Evolutionary conservation across 306 rosid genomes (phyloP).

Genomic region (Rosa persica): DNA sequence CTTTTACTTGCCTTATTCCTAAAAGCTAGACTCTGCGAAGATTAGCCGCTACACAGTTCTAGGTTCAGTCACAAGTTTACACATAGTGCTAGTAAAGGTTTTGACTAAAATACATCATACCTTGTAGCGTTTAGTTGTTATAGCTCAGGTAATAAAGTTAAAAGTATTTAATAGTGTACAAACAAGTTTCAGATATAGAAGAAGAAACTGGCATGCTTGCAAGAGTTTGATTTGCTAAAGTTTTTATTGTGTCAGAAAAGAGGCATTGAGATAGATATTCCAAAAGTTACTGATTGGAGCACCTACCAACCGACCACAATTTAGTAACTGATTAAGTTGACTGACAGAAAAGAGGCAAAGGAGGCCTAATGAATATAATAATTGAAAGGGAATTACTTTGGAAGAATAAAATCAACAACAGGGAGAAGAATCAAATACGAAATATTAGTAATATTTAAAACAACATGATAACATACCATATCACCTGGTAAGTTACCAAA

Average conservation of each 20-base stretch:
- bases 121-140: background rate
- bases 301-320: background rate
- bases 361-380: background rate
- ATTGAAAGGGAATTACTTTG: background rate
- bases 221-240: background rate
- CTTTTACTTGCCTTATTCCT: background rate
- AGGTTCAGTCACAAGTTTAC: background rate
- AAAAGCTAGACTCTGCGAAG: background rate
- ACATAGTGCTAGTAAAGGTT: background rate
- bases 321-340: background rate
- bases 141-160: background rate
- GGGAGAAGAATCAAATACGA: constrained; percentile 3
- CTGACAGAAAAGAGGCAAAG: background rate
- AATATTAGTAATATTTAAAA: constrained; percentile 8
- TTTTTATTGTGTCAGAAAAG: background rate
- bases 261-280: background rate
- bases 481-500: constrained; percentile 96
- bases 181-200: background rate
- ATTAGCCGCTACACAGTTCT: background rate
- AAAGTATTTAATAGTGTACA: background rate
- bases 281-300: background rate
- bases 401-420: background rate
- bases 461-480: constrained; percentile 59
- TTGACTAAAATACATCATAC: background rate
- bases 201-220: background rate